Percentiles rank a stretch among this genome's conserved stretches.
phyloP scores from a whole-genome alignment of 2,329 filamentous ascomycete genomes.

The Botryosphaeria agaves region DNA sequence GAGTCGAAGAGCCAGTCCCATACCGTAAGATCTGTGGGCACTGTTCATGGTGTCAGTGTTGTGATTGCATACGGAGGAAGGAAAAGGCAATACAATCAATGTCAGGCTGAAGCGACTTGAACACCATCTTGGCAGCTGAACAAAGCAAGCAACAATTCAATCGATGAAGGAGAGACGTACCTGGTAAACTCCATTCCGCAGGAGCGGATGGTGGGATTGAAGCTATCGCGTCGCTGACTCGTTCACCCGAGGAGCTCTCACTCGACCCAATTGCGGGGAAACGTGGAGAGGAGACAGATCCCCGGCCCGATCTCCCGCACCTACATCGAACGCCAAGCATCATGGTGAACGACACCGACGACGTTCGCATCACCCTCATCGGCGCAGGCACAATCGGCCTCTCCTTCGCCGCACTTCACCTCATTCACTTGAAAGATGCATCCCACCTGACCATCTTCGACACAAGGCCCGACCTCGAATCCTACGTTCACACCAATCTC shows the following conservation, averaged over 20 bases:
- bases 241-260: too few species aligned
- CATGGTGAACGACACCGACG: not conserved
- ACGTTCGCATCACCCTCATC: slow-evolving; percentile 20
- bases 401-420: slow-evolving; percentile 37
- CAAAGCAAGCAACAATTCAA: not conserved
- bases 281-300: too few species aligned
- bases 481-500: slow-evolving; percentile 25
- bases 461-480: slow-evolving; percentile 27
- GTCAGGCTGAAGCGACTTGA: slow-evolving; percentile 24
- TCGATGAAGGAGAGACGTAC: not conserved
- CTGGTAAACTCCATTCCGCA: too few species aligned
- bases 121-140: slow-evolving; percentile 4
- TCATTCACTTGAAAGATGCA: slow-evolving; percentile 22
- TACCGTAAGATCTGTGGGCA: slow-evolving; percentile 35
- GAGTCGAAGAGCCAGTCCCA: slow-evolving; percentile 48
- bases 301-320: too few species aligned
- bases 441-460: slow-evolving; percentile 31
- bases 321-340: too few species aligned
- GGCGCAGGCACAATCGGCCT: slow-evolving; percentile 35
- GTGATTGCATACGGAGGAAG: too few species aligned
- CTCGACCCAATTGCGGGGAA: too few species aligned
- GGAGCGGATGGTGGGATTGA: too few species aligned
- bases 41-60: slow-evolving; percentile 18
- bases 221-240: too few species aligned
- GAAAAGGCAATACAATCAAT: slow-evolving; percentile 24